Conservation (phyloP, 2,329 filamentous ascomycete species). For the Xylariaceae sp. region DNA sequence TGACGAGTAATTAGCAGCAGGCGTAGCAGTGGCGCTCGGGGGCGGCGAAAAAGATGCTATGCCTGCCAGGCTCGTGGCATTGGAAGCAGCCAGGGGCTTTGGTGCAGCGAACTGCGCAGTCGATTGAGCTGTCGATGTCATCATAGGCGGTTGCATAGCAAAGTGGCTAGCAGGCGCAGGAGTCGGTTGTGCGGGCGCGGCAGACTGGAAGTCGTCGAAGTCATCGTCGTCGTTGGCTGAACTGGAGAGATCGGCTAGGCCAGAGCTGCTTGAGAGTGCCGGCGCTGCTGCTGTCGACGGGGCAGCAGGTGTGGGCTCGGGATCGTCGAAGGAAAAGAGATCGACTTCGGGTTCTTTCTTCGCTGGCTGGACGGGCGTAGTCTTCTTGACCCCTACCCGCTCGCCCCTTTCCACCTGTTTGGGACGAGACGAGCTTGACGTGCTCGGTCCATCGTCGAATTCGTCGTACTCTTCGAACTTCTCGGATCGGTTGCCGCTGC, state of each 20-base stretch:
- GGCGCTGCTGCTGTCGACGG: constrained; percentile 37
- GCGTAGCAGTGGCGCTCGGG: constrained; percentile 49
- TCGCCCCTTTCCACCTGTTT: constrained; percentile 46
- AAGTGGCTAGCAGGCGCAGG: constrained; percentile 41
- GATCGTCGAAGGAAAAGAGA: constrained; percentile 87
- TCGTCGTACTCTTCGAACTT: constrained; percentile 97
- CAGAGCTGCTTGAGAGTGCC: constrained; percentile 42
- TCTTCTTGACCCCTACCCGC: constrained; percentile 49
- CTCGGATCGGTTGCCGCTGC: constrained; percentile 55
- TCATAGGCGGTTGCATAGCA: constrained; percentile 43
- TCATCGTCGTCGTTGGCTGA: constrained; percentile 70
- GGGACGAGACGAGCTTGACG: constrained; percentile 46
- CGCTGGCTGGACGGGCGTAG: constrained; percentile 47
- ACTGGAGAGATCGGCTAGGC: constrained; percentile 43
- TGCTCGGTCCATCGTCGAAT: constrained; percentile 69
- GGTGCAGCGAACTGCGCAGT: constrained; percentile 72
- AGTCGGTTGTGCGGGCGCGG: constrained; percentile 51
- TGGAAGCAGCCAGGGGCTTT: constrained; percentile 76
- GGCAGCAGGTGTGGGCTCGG: constrained; percentile 43
- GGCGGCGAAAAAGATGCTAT: constrained; percentile 78
- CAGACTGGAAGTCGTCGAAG: constrained; percentile 96
- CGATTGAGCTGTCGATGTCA: constrained; percentile 48
- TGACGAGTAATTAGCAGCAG: constrained; percentile 59
- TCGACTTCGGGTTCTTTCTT: constrained; percentile 90
- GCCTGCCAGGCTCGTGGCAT: constrained; percentile 73